Percentiles rank a stretch among this genome's conserved stretches.
Evolutionary conservation across 768 basidiomycete genomes (phyloP).

Genomic region (Xerocomellus intermedius): DNA sequence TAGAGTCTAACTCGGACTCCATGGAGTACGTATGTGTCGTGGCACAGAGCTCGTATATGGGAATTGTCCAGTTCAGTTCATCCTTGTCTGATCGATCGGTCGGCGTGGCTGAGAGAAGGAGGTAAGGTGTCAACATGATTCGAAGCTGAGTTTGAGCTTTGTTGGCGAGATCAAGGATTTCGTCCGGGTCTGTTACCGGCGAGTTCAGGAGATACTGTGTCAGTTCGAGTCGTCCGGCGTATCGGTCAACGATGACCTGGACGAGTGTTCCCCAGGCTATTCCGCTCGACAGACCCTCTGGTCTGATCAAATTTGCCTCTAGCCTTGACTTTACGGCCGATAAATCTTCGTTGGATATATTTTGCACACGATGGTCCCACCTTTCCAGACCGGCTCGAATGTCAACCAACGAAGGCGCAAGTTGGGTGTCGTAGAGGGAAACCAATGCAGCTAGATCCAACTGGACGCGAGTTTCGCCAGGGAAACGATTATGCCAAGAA

Average conservation of each 20-base stretch:
- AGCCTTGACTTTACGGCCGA: constrained; percentile 3
- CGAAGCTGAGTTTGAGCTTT: constrained; percentile 26
- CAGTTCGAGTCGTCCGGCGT: constrained; percentile 31
- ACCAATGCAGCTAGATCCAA: constrained; percentile 35
- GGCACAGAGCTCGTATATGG: constrained; percentile 31
- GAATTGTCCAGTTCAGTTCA: constrained; percentile 27
- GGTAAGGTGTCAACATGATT: constrained; percentile 31
- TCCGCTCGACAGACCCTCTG: constrained; percentile 23
- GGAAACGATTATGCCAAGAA: constrained; percentile 35
- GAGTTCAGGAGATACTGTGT: constrained; percentile 22
- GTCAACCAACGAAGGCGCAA: constrained; percentile 31
- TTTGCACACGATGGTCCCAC: constrained; percentile 31
- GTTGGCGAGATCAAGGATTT: constrained; percentile 5
- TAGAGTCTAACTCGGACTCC: not conserved
- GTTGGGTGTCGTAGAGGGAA: constrained; percentile 37
- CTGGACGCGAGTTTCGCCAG: constrained; percentile 35
- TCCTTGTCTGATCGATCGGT: not conserved
- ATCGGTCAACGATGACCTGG: constrained; percentile 31
- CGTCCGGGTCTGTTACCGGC: not conserved
- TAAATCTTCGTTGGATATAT: constrained; percentile 27
- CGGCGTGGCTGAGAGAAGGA: constrained; percentile 16
- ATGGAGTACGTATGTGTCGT: constrained; percentile 24
- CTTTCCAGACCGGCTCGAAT: constrained; percentile 26
- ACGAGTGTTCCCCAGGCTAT: constrained; percentile 36
- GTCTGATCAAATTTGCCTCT: constrained; percentile 4